Evolutionary conservation across 2,329 filamentous ascomycete genomes (phyloP).

Genomic region (Biscogniauxia marginata): DNA sequence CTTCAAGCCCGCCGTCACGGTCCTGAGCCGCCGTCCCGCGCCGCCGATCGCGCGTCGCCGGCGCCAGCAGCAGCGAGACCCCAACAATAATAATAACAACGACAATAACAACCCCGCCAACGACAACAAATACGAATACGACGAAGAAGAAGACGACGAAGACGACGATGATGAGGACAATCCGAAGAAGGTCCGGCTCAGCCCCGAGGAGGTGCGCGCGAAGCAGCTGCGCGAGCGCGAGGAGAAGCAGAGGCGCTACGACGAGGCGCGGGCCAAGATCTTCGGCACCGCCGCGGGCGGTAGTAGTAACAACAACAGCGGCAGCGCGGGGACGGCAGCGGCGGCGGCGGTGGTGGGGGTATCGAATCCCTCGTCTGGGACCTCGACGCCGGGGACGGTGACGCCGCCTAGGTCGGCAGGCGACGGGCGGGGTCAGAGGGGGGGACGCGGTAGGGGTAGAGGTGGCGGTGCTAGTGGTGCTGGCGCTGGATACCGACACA

Average conservation of each 20-base stretch:
- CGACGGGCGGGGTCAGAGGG: constrained; percentile 49
- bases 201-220: constrained; percentile 73
- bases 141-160: constrained; percentile 49
- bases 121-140: constrained; percentile 45
- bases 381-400: constrained; percentile 60
- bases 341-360: constrained; percentile 22
- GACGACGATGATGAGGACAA: constrained; percentile 65
- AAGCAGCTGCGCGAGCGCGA: constrained; percentile 78
- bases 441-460: constrained; percentile 44
- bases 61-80: no score
- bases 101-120: constrained; percentile 44
- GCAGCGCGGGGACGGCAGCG: constrained; percentile 34
- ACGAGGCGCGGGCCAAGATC: constrained; percentile 83
- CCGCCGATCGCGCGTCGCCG: constrained; percentile 55
- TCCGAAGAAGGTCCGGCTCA: constrained; percentile 60
- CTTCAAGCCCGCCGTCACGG: constrained; percentile 80
- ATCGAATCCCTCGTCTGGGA: constrained; percentile 49
- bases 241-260: constrained; percentile 87
- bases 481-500: constrained; percentile 27
- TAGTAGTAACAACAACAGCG: background rate
- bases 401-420: constrained; percentile 56
- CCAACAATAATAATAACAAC: no score
- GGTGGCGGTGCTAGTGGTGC: constrained; percentile 39
- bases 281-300: constrained; percentile 54
- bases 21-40: constrained; percentile 79